Base-by-base conservation (phyloP, 2,329 filamentous ascomycete genomes). In the Penicillium sp. region DNA sequence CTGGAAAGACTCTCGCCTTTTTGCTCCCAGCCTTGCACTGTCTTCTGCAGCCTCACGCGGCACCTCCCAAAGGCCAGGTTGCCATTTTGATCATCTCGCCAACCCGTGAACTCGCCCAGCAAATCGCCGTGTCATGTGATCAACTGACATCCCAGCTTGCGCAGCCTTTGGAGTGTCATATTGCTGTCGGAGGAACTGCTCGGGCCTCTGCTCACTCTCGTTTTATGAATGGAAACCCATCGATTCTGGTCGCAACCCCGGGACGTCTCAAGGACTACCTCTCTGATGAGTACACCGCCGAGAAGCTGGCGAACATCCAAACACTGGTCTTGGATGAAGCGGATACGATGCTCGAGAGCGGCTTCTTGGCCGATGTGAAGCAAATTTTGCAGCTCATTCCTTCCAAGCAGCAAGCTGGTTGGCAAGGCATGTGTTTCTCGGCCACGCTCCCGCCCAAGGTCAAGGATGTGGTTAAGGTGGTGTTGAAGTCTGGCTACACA, bases 361-460 rank as follows among this genome's bases (percentile, higher is more conserved):
- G 73, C 9, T 86, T 86, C 66, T 75, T 84, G 28, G 79, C 80
- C 12, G 83, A 82, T 24, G 80, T 86, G 59, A 82, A 81, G 67
- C 76, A 81, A 54, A 85, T 87, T 37, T 76, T 86, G 33, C 75
- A 73, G 24, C 76, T 78, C 37, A 79, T 87, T 49, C 84, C 84
- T 10, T 76, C 80, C 7, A 86, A 85, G 76, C 77, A 85, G 76
- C 76, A 70, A 59, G 68, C 65, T 7, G 81, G 80, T 38, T 75
- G 73, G 73, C 73, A 75, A 56, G 83, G 82, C 58, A 87, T 97
- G 73, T 89, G 97, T 73, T 97, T 95, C 78, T 97, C 93, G 17
- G 93, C 93, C 53, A 98, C 93, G 17, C 90, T 97, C 47, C 92
- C 93, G 50, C 85, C 87, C 62, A 86, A 92, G 65, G 93, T 98